Conservation (phyloP, 345 rosid species). For the Populus davidiana region DNA sequence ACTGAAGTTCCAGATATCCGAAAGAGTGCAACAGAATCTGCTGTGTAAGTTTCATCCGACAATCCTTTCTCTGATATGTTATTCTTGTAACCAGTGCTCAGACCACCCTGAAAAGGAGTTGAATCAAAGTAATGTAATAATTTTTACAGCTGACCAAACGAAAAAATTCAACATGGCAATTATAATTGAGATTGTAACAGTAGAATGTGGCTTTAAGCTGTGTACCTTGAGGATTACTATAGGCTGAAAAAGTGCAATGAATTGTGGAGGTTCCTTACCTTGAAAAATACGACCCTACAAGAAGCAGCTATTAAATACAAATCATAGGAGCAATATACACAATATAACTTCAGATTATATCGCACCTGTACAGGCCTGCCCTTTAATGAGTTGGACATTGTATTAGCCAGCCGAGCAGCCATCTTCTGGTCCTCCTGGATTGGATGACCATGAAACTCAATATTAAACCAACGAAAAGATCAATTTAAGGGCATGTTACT, state of each 20-base stretch:
- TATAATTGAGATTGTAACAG: constrained; percentile 1
- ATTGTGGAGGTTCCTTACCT: constrained; percentile 96
- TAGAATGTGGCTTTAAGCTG: background rate
- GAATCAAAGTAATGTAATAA: constrained; percentile 21
- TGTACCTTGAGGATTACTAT: constrained; percentile 89
- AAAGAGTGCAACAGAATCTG: constrained; percentile 73
- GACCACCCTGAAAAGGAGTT: constrained; percentile 66
- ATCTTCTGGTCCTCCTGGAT: constrained; percentile 84
- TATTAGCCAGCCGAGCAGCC: constrained; percentile 69
- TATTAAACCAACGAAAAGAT: background rate
- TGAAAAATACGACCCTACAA: constrained; percentile 79
- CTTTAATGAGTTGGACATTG: constrained; percentile 76
- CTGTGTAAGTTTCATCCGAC: constrained; percentile 63
- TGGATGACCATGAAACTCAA: constrained; percentile 6
- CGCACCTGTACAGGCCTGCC: constrained; percentile 93
- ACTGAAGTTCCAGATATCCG: constrained; percentile 73
- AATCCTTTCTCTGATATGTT: constrained; percentile 56
- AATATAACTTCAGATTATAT: constrained; percentile 13
- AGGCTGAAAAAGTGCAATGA: constrained; percentile 85
- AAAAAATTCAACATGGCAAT: constrained; percentile 10
- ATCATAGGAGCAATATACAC: constrained; percentile 9
- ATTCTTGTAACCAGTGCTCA: constrained; percentile 85
- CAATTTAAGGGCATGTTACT: background rate
- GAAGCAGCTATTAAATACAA: constrained; percentile 29
- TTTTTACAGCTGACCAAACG: constrained; percentile 7